Conservation (phyloP, 345 rosid genomes). For the Brassica cretica region DNA sequence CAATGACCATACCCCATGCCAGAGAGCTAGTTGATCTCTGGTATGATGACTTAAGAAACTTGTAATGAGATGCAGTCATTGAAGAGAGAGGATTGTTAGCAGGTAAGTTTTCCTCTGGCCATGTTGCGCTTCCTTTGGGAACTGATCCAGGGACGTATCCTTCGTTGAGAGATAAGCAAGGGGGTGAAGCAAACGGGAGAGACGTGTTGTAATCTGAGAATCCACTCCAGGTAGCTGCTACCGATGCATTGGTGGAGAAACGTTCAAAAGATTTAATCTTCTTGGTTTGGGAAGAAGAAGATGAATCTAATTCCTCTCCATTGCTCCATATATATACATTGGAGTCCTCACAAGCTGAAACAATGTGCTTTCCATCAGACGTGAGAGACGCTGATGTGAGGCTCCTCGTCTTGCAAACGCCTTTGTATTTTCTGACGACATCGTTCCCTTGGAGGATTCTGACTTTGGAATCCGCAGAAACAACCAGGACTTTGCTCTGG, state of each 20-base stretch:
- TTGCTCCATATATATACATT: constrained; percentile 73
- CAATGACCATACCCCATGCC: constrained; percentile 89
- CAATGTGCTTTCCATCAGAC: constrained; percentile 71
- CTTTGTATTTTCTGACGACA: constrained; percentile 66
- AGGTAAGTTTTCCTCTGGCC: constrained; percentile 78
- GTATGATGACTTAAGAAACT: constrained; percentile 69
- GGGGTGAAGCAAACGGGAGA: constrained; percentile 51
- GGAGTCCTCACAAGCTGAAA: constrained; percentile 80
- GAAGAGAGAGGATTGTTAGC: constrained; percentile 29
- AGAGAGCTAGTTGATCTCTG: constrained; percentile 69
- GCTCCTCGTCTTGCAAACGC: constrained; percentile 54
- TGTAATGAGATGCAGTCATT: constrained; percentile 63
- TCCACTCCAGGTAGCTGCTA: constrained; percentile 85
- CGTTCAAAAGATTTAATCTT: constrained; percentile 66
- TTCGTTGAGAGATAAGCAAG: constrained; percentile 51
- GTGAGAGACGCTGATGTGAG: constrained; percentile 64
- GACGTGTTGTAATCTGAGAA: constrained; percentile 32
- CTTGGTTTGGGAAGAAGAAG: constrained; percentile 40
- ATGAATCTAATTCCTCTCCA: constrained; percentile 33
- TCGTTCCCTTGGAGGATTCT: constrained; percentile 72
- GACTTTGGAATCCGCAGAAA: constrained; percentile 82
- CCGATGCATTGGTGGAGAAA: constrained; percentile 70
- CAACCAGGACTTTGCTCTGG: constrained; percentile 71
- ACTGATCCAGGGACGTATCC: constrained; percentile 56
- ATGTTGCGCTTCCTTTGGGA: constrained; percentile 53